Evolutionary conservation across 192 early-diverging fungal genomes (phyloP).

Genomic region (Backusella mclennaniae): DNA sequence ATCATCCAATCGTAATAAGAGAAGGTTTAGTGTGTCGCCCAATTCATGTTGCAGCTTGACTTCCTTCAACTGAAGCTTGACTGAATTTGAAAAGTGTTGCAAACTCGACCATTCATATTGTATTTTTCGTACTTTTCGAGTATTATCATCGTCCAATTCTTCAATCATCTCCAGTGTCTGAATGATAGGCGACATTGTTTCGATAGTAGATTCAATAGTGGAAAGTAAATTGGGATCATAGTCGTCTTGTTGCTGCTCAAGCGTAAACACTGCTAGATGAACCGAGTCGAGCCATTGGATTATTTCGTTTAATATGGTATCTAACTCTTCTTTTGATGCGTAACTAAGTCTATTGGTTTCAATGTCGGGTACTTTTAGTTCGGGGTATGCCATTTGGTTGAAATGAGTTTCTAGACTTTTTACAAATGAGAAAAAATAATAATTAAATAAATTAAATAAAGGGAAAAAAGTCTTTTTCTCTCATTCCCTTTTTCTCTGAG

Average conservation of each 20-base stretch:
- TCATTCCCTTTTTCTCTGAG: constrained; percentile 1
- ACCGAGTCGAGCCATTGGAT: constrained; percentile 49
- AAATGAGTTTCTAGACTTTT: background rate
- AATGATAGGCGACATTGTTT: constrained; percentile 46
- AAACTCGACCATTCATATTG: constrained; percentile 55
- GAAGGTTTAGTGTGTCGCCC: constrained; percentile 31
- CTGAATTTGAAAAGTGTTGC: constrained; percentile 52
- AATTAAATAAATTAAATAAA: background rate
- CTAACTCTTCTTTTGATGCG: background rate
- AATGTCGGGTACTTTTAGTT: background rate
- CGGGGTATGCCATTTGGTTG: background rate
- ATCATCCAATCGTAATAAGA: constrained; percentile 42
- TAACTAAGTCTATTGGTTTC: background rate
- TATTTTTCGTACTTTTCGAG: constrained; percentile 28
- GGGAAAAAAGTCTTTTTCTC: background rate
- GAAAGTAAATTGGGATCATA: constrained; percentile 26
- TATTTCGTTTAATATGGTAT: constrained; percentile 7
- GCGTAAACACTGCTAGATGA: constrained; percentile 52
- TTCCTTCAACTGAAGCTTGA: constrained; percentile 45
- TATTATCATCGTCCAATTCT: background rate
- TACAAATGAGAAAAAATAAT: background rate
- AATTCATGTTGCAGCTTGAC: constrained; percentile 37
- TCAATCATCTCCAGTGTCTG: constrained; percentile 34
- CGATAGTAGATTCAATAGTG: constrained; percentile 41
- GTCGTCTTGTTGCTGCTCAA: constrained; percentile 47